These are phyloP conservation scores for Castanospermum australe DNA, from an alignment of 306 rosid species.

Conservation along the genomic window DNA sequence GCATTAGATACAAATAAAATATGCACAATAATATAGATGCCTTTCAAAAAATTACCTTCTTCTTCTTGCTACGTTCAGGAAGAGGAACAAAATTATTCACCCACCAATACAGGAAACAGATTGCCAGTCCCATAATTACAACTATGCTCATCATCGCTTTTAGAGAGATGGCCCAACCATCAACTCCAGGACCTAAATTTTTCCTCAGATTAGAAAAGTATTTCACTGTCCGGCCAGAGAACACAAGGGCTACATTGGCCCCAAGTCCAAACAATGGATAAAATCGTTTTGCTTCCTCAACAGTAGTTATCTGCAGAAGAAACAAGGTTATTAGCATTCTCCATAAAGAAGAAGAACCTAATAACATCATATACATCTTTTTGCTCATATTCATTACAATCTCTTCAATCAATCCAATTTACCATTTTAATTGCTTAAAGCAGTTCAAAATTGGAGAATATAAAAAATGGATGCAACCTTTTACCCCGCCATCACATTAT, in stretches of 20 bases:
- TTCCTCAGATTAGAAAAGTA: conserved; percentile 85
- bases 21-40: background rate
- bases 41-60: conserved; percentile 65
- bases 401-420: too few species aligned
- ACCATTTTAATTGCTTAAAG: too few species aligned
- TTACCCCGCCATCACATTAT: background rate
- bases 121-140: conserved; percentile 75
- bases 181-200: conserved; percentile 93
- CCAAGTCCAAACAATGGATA: conserved; percentile 97
- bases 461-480: background rate
- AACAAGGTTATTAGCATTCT: background rate
- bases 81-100: conserved; percentile 79
- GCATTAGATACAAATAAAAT: background rate
- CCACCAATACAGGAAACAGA: conserved; percentile 96
- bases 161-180: conserved; percentile 96
- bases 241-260: conserved; percentile 92
- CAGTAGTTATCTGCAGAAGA: conserved; percentile 76
- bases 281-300: conserved; percentile 88
- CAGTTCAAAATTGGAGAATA: background rate
- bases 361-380: conserved; percentile 6
- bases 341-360: background rate
- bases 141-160: conserved; percentile 98
- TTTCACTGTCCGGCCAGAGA: conserved; percentile 96
- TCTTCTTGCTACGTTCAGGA: conserved; percentile 91
- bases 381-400: background rate